Conservation (phyloP, 768 basidiomycete genomes). For the Harrya chromipes region DNA sequence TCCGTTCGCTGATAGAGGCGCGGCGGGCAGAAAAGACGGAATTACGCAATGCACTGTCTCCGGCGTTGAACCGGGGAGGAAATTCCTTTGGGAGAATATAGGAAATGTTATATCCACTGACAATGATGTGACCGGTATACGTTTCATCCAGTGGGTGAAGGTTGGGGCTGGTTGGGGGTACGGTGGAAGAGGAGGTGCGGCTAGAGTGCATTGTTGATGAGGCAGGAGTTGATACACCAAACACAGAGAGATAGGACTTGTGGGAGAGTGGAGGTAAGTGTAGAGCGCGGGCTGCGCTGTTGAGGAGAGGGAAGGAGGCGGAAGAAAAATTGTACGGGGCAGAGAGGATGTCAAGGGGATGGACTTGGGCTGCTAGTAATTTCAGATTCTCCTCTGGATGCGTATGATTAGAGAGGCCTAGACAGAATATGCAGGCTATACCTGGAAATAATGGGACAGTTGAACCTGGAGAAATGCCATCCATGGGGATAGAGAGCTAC, state of each 20-base stretch:
- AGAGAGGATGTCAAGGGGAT: slow-evolving; percentile 69
- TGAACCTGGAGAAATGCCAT: slow-evolving; percentile 60
- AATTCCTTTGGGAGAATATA: slow-evolving; percentile 74
- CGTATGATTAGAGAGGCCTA: background rate
- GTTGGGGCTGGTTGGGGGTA: slow-evolving; percentile 24
- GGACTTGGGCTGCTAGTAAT: slow-evolving; percentile 67
- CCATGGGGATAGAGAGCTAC: slow-evolving; percentile 67
- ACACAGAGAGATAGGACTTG: slow-evolving; percentile 59
- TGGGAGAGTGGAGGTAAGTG: slow-evolving; percentile 59
- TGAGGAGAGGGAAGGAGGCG: slow-evolving; percentile 56
- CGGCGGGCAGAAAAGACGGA: slow-evolving; percentile 37
- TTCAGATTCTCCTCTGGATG: slow-evolving; percentile 74
- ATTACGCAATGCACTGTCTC: slow-evolving; percentile 21
- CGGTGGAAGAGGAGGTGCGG: slow-evolving; percentile 38
- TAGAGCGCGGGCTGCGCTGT: slow-evolving; percentile 66
- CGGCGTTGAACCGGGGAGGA: slow-evolving; percentile 28
- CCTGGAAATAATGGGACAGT: slow-evolving; percentile 74
- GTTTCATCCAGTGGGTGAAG: slow-evolving; percentile 54
- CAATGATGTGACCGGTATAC: slow-evolving; percentile 72
- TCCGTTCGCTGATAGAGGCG: slow-evolving; percentile 53
- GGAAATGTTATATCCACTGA: slow-evolving; percentile 74
- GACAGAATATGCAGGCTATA: slow-evolving; percentile 23
- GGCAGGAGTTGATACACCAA: slow-evolving; percentile 40
- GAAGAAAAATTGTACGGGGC: slow-evolving; percentile 76
- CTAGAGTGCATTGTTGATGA: slow-evolving; percentile 30